Conservation (phyloP, 495 filamentous ascomycete genomes). For the Copromyces sp. region DNA sequence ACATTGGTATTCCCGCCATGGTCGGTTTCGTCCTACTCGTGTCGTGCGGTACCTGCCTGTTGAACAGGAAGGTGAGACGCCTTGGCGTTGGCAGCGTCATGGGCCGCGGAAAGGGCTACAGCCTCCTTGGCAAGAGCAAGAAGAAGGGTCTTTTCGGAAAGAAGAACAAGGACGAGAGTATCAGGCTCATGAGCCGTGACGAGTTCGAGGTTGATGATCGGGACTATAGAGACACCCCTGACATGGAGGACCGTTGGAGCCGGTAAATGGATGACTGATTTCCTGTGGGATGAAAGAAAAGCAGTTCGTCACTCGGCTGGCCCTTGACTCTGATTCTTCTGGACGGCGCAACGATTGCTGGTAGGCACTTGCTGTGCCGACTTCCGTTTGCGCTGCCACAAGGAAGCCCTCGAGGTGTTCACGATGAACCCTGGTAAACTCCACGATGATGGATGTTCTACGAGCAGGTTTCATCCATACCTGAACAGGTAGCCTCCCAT, state of each 20-base stretch:
- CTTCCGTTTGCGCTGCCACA: not conserved
- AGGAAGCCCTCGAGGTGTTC: not conserved
- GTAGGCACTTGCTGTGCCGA: not conserved
- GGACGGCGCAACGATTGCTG: not conserved
- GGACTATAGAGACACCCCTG: not conserved
- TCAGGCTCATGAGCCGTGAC: slow-evolving; percentile 30
- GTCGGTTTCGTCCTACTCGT: slow-evolving; percentile 25
- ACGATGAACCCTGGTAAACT: not conserved
- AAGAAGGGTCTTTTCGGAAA: slow-evolving; percentile 17
- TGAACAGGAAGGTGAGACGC: slow-evolving; percentile 26
- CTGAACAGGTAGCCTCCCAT: not conserved
- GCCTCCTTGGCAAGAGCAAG: slow-evolving; percentile 25
- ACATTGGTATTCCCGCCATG: slow-evolving; percentile 32
- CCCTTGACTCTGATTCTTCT: not conserved
- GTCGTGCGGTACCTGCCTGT: slow-evolving; percentile 24
- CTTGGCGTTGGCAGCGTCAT: slow-evolving; percentile 33
- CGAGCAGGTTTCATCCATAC: not conserved
- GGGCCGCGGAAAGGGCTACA: slow-evolving; percentile 25
- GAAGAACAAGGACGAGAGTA: slow-evolving; percentile 21
- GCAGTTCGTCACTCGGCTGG: not conserved
- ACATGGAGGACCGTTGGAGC: not conserved
- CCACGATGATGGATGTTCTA: not conserved
- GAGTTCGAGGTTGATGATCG: not conserved
- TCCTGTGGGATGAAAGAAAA: not conserved
- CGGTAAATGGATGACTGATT: not conserved